phyloP scores from a whole-genome alignment of 257 asterid genomes.

The Gentiana straminea region DNA sequence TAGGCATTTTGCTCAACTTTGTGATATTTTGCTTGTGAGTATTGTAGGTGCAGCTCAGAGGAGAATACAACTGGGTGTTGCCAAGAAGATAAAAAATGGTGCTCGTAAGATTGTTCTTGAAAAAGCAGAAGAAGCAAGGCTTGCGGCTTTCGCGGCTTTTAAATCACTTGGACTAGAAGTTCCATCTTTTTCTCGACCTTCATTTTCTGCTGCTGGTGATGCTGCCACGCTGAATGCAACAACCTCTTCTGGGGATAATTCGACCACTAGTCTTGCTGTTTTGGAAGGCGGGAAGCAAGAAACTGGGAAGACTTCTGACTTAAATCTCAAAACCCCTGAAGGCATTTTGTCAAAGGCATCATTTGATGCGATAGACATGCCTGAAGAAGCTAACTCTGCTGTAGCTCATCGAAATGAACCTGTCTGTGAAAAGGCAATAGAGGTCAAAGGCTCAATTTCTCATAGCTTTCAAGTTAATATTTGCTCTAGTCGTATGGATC shows the following conservation, averaged over 20 bases:
- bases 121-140: slow-evolving; percentile 97
- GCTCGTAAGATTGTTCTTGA: slow-evolving; percentile 91
- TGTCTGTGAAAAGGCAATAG: slow-evolving; percentile 24
- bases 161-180: slow-evolving; percentile 81
- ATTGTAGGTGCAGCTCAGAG: slow-evolving; percentile 48
- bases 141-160: slow-evolving; percentile 91
- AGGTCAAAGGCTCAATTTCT: slow-evolving; percentile 27
- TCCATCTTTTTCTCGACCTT: slow-evolving; percentile 47
- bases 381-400: slow-evolving; percentile 18
- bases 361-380: slow-evolving; percentile 20
- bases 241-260: slow-evolving; percentile 59
- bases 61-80: slow-evolving; percentile 73
- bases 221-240: slow-evolving; percentile 33
- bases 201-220: slow-evolving; percentile 31
- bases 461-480: slow-evolving; percentile 12
- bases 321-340: slow-evolving; percentile 19
- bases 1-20: slow-evolving; percentile 8
- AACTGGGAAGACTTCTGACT: slow-evolving; percentile 18
- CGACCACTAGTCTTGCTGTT: slow-evolving; percentile 46
- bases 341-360: slow-evolving; percentile 23
- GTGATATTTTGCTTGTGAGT: slow-evolving; percentile 12
- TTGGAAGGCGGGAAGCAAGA: slow-evolving; percentile 25
- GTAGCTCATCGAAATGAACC: slow-evolving; percentile 14
- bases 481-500: slow-evolving; percentile 21
- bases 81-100: slow-evolving; percentile 88